Percentiles rank a stretch among this genome's conserved stretches.
phyloP scores from a whole-genome alignment of 768 basidiomycete genomes.

The Trametes maxima region DNA sequence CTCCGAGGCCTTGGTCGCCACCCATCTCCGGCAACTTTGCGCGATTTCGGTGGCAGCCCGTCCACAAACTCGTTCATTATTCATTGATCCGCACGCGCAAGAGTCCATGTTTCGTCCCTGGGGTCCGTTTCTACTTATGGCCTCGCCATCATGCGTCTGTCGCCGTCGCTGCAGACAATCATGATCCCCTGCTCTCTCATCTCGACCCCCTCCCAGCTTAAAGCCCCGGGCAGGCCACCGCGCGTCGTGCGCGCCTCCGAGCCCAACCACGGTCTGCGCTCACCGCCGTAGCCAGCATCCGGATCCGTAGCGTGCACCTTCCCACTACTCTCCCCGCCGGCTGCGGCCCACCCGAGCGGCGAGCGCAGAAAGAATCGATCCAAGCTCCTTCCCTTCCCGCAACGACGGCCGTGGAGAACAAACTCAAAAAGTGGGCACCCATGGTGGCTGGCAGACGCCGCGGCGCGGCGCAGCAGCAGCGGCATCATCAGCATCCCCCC shows the following conservation, averaged over 20 bases:
- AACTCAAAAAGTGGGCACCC: constrained; percentile 12
- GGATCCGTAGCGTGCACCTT: neutral
- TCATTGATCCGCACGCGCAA: neutral
- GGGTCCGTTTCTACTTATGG: neutral
- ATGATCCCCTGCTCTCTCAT: neutral
- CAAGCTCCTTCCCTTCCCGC: no score
- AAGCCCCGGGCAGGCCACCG: no score
- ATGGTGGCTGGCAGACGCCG: no score
- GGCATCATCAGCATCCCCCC: constrained; percentile 8
- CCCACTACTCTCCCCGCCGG: no score
- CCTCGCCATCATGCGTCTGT: neutral
- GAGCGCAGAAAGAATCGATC: no score
- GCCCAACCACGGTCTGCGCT: neutral
- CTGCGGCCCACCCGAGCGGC: no score
- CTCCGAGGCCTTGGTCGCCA: neutral
- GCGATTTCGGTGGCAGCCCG: neutral
- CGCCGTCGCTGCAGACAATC: neutral
- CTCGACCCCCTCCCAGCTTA: neutral
- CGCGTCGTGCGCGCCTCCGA: no score
- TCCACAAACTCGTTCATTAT: neutral
- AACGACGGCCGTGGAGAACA: neutral
- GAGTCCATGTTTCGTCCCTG: no score
- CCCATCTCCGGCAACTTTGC: neutral
- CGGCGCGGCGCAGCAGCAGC: neutral
- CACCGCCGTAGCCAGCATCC: neutral